Conservation (phyloP, 129 eudicot species). For the Ambrosia trifida region DNA sequence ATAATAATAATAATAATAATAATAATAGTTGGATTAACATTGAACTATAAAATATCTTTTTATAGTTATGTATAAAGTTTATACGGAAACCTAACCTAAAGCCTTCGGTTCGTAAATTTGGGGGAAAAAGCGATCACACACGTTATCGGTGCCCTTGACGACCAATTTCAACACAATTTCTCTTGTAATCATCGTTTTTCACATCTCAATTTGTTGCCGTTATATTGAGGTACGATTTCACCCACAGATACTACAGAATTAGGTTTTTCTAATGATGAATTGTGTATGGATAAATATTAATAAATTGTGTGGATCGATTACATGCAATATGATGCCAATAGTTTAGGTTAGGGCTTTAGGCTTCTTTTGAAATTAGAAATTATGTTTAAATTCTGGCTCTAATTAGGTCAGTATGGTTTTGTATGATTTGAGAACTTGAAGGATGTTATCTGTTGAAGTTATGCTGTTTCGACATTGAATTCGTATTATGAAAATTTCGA, state of each 20-base stretch:
- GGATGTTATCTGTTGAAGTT: not conserved
- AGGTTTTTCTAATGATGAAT: not conserved
- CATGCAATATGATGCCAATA: slow-evolving; percentile 17
- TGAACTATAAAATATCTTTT: too few species aligned
- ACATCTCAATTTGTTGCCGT: not conserved
- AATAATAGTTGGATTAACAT: too few species aligned
- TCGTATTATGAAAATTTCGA: not conserved
- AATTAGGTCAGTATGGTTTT: slow-evolving; percentile 19
- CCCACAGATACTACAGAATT: not conserved
- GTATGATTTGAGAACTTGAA: not conserved
- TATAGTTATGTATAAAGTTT: too few species aligned
- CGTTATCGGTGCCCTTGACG: not conserved
- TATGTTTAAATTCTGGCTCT: not conserved
- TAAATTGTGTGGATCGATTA: slow-evolving; percentile 22
- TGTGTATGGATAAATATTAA: slow-evolving; percentile 14
- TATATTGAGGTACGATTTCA: slow-evolving; percentile 16
- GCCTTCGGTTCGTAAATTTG: slow-evolving; percentile 29
- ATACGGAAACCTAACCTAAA: slow-evolving; percentile 14
- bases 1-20: too few species aligned
- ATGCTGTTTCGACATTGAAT: not conserved
- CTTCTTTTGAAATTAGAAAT: not conserved
- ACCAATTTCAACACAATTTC: slow-evolving; percentile 29
- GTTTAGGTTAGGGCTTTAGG: slow-evolving; percentile 14
- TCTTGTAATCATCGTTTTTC: slow-evolving; percentile 18
- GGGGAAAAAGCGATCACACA: slow-evolving; percentile 33